Base-by-base conservation (phyloP, 352 stramenopile genomes). In the Blastocystis sp. region DNA sequence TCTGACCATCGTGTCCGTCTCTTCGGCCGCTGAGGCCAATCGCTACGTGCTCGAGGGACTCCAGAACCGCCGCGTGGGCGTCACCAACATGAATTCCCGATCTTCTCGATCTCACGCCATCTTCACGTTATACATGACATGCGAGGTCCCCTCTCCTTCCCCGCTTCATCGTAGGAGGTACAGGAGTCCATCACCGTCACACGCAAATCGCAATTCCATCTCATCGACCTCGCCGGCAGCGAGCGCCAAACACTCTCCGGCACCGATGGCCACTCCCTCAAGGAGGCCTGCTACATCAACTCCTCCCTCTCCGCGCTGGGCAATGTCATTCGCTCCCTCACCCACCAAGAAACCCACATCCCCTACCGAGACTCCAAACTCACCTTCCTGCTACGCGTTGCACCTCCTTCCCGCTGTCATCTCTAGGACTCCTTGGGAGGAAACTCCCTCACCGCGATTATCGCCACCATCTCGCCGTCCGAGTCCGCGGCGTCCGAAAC, bases 401-500 rank as follows among this genome's bases (percentile, higher is more conserved):
- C 23, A 28, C 38, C 21, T 2, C 10, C 41, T 43, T n/a, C 3
- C 0, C 2, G 40, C 0, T 77, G 3, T 87, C 1, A 87, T 0
- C n/a, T 69, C 17, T 87, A 97, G 88, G 94, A 97, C 80, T 96
- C 93, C n/a, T 91, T 97, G 0, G 94, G 94, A 84, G 94, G 94
- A n/a, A 97, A 97, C 89, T 94, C 93, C 17, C 91, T 93, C 45
- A 97, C 94, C n/a, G 91, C 92, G 34, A 90, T 97, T 53, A 95
- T 97, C 40, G 95, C 96, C 88, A 95, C 95, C 88, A 92, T 96
- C 7, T 96, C 93, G 11, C 93, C 94, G 14, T 95, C 56, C 66
- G n/a, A 90, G 61, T 95, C 93, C 87, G 95, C 96, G 80, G 91
- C 92, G 17, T 89, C 90, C 0, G 94, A 97, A 89, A 97, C 94